phyloP scores from a whole-genome alignment of 768 basidiomycete genomes.

The Rhodotorula babjevae region DNA sequence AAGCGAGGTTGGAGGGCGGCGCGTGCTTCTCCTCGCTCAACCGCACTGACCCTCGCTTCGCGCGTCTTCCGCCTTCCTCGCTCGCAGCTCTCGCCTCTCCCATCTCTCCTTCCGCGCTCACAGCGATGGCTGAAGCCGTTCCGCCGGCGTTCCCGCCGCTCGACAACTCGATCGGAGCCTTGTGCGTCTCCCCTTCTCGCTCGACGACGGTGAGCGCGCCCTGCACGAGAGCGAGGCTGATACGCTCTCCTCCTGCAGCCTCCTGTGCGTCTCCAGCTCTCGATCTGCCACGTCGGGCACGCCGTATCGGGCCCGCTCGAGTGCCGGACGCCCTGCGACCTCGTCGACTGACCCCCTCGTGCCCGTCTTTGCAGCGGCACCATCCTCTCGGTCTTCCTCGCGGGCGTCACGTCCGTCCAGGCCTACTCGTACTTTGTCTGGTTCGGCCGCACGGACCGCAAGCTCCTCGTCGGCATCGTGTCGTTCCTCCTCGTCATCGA shows the following conservation, averaged over 20 bases:
- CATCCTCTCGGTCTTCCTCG: slow-evolving; percentile 15
- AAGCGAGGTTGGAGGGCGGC: too few species aligned
- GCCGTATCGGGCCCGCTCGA: neutral
- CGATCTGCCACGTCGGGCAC: neutral
- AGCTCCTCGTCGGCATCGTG: neutral
- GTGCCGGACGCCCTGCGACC: too few species aligned
- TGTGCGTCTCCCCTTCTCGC: neutral
- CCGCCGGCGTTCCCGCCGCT: neutral
- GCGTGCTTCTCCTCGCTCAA: neutral
- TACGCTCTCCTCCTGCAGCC: too few species aligned
- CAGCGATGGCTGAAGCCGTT: neutral
- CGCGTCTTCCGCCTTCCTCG: neutral
- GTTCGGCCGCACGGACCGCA: neutral
- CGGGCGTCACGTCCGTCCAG: slow-evolving; percentile 17
- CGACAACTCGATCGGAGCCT: neutral
- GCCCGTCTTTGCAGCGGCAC: slow-evolving; percentile 3
- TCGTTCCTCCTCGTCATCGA: slow-evolving; percentile 7
- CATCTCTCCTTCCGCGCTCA: neutral
- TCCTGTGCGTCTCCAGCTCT: too few species aligned
- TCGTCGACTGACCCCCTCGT: neutral
- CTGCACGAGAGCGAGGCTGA: too few species aligned
- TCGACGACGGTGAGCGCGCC: too few species aligned
- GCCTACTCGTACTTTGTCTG: neutral
- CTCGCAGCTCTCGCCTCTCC: neutral
- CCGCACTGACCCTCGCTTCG: neutral